phyloP scores from a whole-genome alignment of 345 rosid genomes.

The Arabis alpina region DNA sequence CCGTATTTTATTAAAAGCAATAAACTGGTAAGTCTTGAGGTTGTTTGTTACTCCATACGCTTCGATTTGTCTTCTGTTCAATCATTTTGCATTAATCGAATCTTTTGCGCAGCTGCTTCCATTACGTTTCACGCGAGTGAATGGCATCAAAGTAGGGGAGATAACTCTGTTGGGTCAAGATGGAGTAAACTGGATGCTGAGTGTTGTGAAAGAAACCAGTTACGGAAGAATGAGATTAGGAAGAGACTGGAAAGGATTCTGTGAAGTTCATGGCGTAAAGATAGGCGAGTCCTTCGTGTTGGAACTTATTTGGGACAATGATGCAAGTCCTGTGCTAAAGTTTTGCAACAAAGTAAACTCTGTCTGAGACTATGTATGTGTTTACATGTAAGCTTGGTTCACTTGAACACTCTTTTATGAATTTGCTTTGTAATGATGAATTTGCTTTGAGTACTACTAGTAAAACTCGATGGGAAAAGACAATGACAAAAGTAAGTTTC shows the following conservation, averaged over 20 bases:
- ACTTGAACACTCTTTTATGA: slow-evolving; percentile 6
- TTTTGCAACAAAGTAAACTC: slow-evolving; percentile 7
- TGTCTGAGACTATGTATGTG: neutral
- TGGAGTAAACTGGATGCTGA: slow-evolving; percentile 5
- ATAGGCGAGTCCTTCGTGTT: slow-evolving; percentile 29
- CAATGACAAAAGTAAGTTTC: too few species aligned
- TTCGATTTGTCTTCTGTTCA: neutral
- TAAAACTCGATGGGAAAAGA: too few species aligned
- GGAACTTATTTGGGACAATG: slow-evolving; percentile 23
- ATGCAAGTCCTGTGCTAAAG: slow-evolving; percentile 30
- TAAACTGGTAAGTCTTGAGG: slow-evolving; percentile 13
- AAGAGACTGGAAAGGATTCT: slow-evolving; percentile 37
- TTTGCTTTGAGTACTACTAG: too few species aligned
- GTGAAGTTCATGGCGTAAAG: slow-evolving; percentile 23
- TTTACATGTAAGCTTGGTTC: slow-evolving; percentile 1
- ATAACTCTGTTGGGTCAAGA: slow-evolving; percentile 22
- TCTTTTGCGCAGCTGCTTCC: slow-evolving; percentile 33
- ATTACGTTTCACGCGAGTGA: slow-evolving; percentile 11
- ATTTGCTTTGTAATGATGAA: too few species aligned
- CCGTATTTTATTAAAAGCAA: neutral
- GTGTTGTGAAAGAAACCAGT: neutral
- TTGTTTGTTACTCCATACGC: neutral
- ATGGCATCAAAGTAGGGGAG: slow-evolving; percentile 26
- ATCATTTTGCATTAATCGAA: neutral
- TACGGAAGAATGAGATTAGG: slow-evolving; percentile 19